phyloP scores from a whole-genome alignment of 805 yeast genomes.

The Peterozyma toletana region DNA sequence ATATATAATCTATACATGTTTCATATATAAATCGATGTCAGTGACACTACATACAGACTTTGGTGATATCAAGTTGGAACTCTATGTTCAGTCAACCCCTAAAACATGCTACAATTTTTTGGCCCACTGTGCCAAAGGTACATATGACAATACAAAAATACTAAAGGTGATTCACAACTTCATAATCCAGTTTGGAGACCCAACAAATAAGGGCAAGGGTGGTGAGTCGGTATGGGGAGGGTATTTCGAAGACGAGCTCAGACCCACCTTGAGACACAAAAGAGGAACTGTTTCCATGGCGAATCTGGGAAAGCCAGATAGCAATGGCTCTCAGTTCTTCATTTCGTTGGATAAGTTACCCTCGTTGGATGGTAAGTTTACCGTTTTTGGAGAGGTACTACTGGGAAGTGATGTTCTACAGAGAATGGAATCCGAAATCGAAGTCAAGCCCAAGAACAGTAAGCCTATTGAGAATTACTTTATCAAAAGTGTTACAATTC shows the following conservation, averaged over 20 bases:
- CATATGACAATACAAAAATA: slow-evolving; percentile 23
- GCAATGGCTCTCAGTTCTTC: slow-evolving; percentile 57
- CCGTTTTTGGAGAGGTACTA: slow-evolving; percentile 15
- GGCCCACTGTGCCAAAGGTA: slow-evolving; percentile 37
- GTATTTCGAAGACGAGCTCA: slow-evolving; percentile 18
- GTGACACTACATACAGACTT: slow-evolving; percentile 27
- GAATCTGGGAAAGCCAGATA: slow-evolving; percentile 47
- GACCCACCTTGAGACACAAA: slow-evolving; percentile 13
- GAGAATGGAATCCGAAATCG: slow-evolving; percentile 15
- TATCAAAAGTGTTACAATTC: slow-evolving; percentile 26
- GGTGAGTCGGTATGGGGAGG: slow-evolving; percentile 21
- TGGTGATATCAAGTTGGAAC: slow-evolving; percentile 30
- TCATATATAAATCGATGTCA: slow-evolving; percentile 9
- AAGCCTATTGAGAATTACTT: slow-evolving; percentile 24
- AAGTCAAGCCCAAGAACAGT: slow-evolving; percentile 25
- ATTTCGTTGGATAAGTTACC: slow-evolving; percentile 22
- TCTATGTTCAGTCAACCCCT: slow-evolving; percentile 31
- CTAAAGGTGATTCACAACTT: slow-evolving; percentile 42
- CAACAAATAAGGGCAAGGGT: slow-evolving; percentile 21
- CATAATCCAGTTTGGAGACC: slow-evolving; percentile 42
- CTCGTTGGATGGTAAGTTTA: slow-evolving; percentile 18
- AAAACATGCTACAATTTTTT: slow-evolving; percentile 30
- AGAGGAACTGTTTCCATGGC: slow-evolving; percentile 41
- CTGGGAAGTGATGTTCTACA: slow-evolving; percentile 16
- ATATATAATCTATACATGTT: too few species aligned